phyloP scores from a whole-genome alignment of 1,139 yeast species.

The Suhomyces wounanorum region DNA sequence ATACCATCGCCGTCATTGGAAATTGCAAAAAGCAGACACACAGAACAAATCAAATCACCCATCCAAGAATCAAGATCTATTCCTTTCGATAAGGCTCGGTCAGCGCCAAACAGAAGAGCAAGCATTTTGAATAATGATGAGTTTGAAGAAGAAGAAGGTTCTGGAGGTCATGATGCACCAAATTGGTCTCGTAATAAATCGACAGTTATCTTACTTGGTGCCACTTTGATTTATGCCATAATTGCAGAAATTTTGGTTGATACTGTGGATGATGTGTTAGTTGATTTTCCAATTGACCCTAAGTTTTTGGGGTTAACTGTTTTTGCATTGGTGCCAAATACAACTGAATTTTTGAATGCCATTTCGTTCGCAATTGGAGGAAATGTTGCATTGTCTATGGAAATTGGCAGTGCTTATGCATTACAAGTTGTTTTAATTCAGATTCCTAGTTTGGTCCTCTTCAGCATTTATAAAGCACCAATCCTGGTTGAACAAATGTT shows the following conservation, averaged over 20 bases:
- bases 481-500: conserved; percentile 56
- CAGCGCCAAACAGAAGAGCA: conserved; percentile 13
- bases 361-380: conserved; percentile 96
- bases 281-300: conserved; percentile 76
- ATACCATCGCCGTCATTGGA: conserved; percentile 25
- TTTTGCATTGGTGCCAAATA: conserved; percentile 94
- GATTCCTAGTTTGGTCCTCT: conserved; percentile 86
- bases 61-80: conserved; percentile 2
- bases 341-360: conserved; percentile 96
- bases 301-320: conserved; percentile 91
- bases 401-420: conserved; percentile 97
- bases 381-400: conserved; percentile 94
- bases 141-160: conserved; percentile 35
- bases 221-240: conserved; percentile 85
- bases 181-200: conserved; percentile 93
- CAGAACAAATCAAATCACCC: conserved; percentile 3
- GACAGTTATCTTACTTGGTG: conserved; percentile 77
- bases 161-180: conserved; percentile 93
- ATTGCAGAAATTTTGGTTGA: conserved; percentile 95
- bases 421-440: conserved; percentile 94
- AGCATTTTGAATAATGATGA: conserved; percentile 14
- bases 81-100: conserved; percentile 1
- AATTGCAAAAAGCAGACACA: conserved; percentile 17
- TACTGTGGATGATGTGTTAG: conserved; percentile 87
- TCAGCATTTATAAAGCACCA: conserved; percentile 55